Conservation (phyloP, 805 yeast genomes). For the Candida ascalaphidarum region DNA sequence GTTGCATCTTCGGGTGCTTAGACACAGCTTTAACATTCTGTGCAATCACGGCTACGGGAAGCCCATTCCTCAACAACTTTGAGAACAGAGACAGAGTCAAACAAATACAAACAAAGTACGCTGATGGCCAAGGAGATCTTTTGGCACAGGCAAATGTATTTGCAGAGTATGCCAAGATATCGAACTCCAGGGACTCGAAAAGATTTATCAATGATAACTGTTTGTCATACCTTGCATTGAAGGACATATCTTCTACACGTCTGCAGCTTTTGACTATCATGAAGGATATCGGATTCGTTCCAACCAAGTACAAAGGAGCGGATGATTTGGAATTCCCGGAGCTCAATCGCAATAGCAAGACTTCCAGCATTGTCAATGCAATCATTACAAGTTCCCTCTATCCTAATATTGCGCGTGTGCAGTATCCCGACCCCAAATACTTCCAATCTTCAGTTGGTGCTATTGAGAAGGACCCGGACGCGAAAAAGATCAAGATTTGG, state of each 20-base stretch:
- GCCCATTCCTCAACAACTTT: slow-evolving; percentile 57
- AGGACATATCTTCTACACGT: slow-evolving; percentile 65
- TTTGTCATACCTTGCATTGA: slow-evolving; percentile 55
- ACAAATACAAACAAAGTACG: slow-evolving; percentile 25
- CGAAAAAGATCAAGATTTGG: slow-evolving; percentile 64
- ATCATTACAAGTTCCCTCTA: slow-evolving; percentile 73
- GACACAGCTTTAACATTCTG: slow-evolving; percentile 77
- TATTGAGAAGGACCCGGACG: slow-evolving; percentile 79
- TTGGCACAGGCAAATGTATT: slow-evolving; percentile 58
- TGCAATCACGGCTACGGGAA: slow-evolving; percentile 62
- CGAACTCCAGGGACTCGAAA: slow-evolving; percentile 10
- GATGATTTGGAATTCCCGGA: slow-evolving; percentile 3
- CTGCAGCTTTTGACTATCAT: slow-evolving; percentile 63
- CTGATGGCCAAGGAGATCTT: slow-evolving; percentile 64
- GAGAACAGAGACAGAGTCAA: slow-evolving; percentile 64
- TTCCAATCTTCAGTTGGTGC: slow-evolving; percentile 68
- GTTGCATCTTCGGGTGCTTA: slow-evolving; percentile 76
- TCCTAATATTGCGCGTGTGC: slow-evolving; percentile 77
- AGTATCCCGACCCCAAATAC: slow-evolving; percentile 74
- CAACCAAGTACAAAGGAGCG: slow-evolving; percentile 36
- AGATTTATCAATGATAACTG: slow-evolving; percentile 47
- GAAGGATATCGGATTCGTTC: slow-evolving; percentile 71
- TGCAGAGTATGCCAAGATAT: slow-evolving; percentile 37
- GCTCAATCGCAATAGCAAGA: slow-evolving; percentile 45
- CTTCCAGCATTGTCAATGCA: slow-evolving; percentile 48